phyloP scores from a whole-genome alignment of 495 filamentous ascomycete genomes.

The Penicillium paxilli region DNA sequence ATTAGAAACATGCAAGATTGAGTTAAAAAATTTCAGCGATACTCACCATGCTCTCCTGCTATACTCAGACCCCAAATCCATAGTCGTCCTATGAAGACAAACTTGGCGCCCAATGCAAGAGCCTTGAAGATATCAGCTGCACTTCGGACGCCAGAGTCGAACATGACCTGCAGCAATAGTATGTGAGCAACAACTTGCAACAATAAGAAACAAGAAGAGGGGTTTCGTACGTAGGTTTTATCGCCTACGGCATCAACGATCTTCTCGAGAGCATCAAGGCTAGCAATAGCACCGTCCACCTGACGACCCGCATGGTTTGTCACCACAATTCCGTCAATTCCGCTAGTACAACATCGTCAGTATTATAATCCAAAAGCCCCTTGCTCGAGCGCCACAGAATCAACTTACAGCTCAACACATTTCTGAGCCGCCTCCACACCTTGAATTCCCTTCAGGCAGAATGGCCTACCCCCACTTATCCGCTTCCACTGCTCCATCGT shows the following conservation, averaged over 20 bases:
- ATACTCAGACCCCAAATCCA: slow-evolving; percentile 64
- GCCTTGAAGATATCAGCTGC: slow-evolving; percentile 63
- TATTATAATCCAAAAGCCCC: slow-evolving; percentile 25
- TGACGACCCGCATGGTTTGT: slow-evolving; percentile 62
- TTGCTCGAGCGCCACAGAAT: slow-evolving; percentile 62
- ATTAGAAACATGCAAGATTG: neutral
- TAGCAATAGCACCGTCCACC: slow-evolving; percentile 61
- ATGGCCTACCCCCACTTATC: slow-evolving; percentile 56
- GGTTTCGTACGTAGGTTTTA: slow-evolving; percentile 38
- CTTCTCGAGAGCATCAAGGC: slow-evolving; percentile 60
- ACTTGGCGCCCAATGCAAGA: slow-evolving; percentile 62
- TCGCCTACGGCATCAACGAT: slow-evolving; percentile 56
- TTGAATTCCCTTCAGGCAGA: slow-evolving; percentile 59
- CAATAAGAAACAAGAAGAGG: neutral
- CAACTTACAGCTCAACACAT: slow-evolving; percentile 53
- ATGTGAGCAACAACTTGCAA: neutral
- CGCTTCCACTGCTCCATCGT: slow-evolving; percentile 50
- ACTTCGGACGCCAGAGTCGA: slow-evolving; percentile 60
- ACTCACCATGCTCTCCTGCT: slow-evolving; percentile 55
- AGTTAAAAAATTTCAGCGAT: neutral
- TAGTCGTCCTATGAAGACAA: slow-evolving; percentile 62
- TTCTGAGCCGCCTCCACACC: slow-evolving; percentile 52
- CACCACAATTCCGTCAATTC: slow-evolving; percentile 62
- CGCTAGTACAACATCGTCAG: slow-evolving; percentile 44
- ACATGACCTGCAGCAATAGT: slow-evolving; percentile 43